A percentile compares a stretch with the other conserved stretches of the same genome.
Evolutionary conservation across 1,139 yeast species (phyloP).

Genomic region (Geotrichum phurueaensis): DNA sequence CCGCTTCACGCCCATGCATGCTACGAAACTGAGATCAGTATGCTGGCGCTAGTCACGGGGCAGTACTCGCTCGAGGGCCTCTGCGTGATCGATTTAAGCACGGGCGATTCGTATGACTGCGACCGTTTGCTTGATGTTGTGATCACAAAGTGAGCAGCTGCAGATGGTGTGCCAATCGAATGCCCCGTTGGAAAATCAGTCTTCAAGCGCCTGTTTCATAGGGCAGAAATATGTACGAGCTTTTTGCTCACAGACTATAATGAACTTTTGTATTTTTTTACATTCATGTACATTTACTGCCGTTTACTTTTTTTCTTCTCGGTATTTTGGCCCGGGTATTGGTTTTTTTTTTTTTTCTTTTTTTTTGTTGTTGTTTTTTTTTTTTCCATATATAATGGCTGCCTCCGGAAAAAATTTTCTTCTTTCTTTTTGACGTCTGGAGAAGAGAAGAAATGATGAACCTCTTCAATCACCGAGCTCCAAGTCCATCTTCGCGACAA

Average conservation of each 20-base stretch:
- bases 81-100: constrained; percentile 53
- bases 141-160: constrained; percentile 37
- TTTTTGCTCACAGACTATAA: background rate
- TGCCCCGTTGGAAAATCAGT: background rate
- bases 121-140: constrained; percentile 67
- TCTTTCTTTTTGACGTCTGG: background rate
- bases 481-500: background rate
- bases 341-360: background rate
- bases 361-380: too few species aligned
- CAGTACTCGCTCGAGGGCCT: constrained; percentile 61
- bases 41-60: constrained; percentile 62
- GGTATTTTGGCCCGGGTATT: background rate
- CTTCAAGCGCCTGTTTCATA: background rate
- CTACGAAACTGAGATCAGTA: constrained; percentile 55
- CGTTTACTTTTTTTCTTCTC: background rate
- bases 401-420: background rate
- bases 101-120: constrained; percentile 69
- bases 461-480: background rate
- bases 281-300: background rate
- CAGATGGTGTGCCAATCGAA: background rate
- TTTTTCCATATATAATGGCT: background rate
- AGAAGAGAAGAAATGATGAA: background rate
- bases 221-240: background rate
- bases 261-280: background rate
- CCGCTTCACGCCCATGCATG: constrained; percentile 58